Base-by-base conservation (phyloP, 108 stramenopile species). In the Thalassiosira profunda region DNA sequence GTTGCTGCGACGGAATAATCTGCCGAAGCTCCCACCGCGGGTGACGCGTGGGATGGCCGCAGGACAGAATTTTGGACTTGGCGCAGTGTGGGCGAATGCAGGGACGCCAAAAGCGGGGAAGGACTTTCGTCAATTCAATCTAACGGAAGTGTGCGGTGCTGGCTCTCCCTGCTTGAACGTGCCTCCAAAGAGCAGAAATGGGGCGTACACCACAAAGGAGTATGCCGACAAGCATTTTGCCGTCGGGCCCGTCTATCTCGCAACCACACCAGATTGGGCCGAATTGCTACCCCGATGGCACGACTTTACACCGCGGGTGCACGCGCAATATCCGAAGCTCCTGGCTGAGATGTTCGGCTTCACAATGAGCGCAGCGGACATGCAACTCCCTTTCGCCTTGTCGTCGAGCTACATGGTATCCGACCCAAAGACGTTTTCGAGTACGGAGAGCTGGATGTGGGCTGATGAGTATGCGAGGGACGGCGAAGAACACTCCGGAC, bases 261-360 rank as follows among this genome's bases (percentile, higher is more conserved):
- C 78, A 7, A 65, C 87, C 11, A 86, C 62, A 7, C 57, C 62
- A 36, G 89, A 93, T 67, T 93, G 83, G 88, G 76, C 51, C 26
- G 46, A 23, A 59, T 79, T 69, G 54, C 69, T 53, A 28, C 41
- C 67, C 11, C 75, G 68, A 24, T 93, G 92, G 92, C 14, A 80
- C 8, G 77, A 76, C 8, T 81, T 88, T 61, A 89, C 84, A 6
- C 86, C 88, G 8, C 29, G 71, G n/a, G 87, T 91, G 4, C 84
- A 92, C 58, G 70, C 71, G 21, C 74, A 87, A 31, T 89, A 88
- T 40, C 87, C 91, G 8, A 63, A 87, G 30, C 63, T 96, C 14
- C 58, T 98, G 25, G 91, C 95, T 30, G 97, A 97, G 70, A 97
- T 97, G 97, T 98, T 88, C 72, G 95, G 76, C 0, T 98, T 91